Percentiles rank a stretch among this genome's conserved stretches.
phyloP scores from a whole-genome alignment of 768 basidiomycete species.

The Hygrocybe punicea region DNA sequence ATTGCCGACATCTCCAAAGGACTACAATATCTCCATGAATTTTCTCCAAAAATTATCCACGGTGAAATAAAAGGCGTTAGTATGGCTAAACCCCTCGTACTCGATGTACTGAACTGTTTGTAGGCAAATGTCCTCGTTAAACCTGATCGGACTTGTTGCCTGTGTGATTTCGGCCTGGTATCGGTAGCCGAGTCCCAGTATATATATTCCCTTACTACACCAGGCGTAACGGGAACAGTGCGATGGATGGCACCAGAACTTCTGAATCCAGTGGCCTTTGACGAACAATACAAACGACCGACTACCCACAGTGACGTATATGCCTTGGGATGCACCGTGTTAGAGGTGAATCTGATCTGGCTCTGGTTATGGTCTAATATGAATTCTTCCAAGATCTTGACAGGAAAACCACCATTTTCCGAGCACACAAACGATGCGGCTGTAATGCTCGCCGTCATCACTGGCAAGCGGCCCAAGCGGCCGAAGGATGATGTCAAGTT shows the following conservation, averaged over 20 bases:
- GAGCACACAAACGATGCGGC: no score
- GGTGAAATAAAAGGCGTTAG: slow-evolving; percentile 16
- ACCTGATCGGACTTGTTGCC: slow-evolving; percentile 5
- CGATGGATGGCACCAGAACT: slow-evolving; percentile 20
- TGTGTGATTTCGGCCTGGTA: slow-evolving; percentile 18
- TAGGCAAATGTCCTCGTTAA: slow-evolving; percentile 20
- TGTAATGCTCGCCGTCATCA: no score
- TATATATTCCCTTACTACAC: neutral
- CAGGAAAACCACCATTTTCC: no score
- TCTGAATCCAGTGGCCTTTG: slow-evolving; percentile 10
- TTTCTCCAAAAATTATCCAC: slow-evolving; percentile 13
- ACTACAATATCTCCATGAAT: slow-evolving; percentile 11
- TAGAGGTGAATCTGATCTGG: slow-evolving; percentile 7
- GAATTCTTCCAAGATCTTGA: no score
- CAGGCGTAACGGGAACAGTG: slow-evolving; percentile 10
- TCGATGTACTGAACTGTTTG: no score
- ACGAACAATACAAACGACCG: neutral
- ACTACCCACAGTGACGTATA: slow-evolving; percentile 12
- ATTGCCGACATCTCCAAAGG: slow-evolving; percentile 18
- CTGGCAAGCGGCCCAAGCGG: neutral
- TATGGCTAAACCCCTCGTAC: no score
- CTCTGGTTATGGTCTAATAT: no score
- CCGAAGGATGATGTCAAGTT: no score
- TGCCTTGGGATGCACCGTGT: slow-evolving; percentile 10
- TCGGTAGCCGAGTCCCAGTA: slow-evolving; percentile 10